These are phyloP conservation scores for Maudiozyma humilis DNA, from an alignment of 1,139 yeast genomes.

Conservation along the genomic window DNA sequence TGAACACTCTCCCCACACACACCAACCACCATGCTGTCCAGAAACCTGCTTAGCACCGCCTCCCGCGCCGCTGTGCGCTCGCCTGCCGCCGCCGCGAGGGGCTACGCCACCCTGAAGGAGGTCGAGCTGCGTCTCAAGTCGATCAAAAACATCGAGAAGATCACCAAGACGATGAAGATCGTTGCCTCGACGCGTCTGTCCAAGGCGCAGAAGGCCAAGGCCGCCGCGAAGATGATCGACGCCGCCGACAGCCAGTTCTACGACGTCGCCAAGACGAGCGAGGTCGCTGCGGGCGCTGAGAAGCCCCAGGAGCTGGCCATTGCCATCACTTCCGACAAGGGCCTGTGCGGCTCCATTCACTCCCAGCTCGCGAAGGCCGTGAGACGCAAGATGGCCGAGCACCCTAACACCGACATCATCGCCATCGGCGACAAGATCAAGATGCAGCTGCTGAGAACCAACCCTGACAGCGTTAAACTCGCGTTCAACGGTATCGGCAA, in stretches of 20 bases:
- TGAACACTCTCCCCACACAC: background rate
- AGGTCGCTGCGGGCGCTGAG: conserved; percentile 38
- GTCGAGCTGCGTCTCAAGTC: conserved; percentile 97
- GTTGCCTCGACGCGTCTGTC: conserved; percentile 96
- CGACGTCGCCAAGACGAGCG: conserved; percentile 67
- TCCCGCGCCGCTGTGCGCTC: background rate
- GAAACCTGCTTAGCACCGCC: background rate
- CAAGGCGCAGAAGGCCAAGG: conserved; percentile 95
- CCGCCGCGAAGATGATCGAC: conserved; percentile 78
- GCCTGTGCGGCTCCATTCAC: conserved; percentile 97
- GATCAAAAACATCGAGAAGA: conserved; percentile 96
- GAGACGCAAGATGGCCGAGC: conserved; percentile 50
- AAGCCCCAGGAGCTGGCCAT: conserved; percentile 61
- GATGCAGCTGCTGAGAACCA: conserved; percentile 79
- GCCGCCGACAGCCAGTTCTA: conserved; percentile 72
- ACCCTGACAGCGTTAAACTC: conserved; percentile 59
- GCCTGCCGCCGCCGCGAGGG: conserved; percentile 39
- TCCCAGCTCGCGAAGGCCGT: conserved; percentile 87
- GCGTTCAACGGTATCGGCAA: conserved; percentile 89
- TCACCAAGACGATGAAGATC: conserved; percentile 98
- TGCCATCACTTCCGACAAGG: conserved; percentile 94
- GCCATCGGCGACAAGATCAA: conserved; percentile 92
- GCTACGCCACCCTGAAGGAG: conserved; percentile 97
- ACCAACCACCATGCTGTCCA: conserved; percentile 1
- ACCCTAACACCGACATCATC: conserved; percentile 68